These are phyloP conservation scores for Pseudogymnoascus sp. DNA, from an alignment of 2,329 filamentous ascomycete genomes.

Conservation along the genomic window DNA sequence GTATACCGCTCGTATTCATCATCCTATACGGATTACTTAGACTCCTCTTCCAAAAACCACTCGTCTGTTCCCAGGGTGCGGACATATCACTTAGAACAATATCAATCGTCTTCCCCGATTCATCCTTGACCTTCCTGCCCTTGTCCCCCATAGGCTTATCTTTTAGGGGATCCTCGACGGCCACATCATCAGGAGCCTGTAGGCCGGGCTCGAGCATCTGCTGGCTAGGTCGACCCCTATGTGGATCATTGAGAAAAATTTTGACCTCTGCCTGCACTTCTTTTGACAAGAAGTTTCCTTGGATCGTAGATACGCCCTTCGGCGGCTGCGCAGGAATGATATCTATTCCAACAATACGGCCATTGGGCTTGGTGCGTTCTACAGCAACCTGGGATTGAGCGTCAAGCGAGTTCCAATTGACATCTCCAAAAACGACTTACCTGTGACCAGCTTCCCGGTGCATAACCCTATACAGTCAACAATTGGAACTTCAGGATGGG, in stretches of 20 bases:
- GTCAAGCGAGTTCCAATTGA: not conserved
- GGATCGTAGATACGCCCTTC: constrained; percentile 84
- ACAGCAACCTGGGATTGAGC: constrained; percentile 61
- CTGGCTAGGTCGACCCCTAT: constrained; percentile 45
- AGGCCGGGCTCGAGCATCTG: constrained; percentile 13
- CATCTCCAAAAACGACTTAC: constrained; percentile 31
- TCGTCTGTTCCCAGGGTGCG: constrained; percentile 82
- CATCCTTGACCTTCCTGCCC: constrained; percentile 30
- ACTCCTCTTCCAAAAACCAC: constrained; percentile 74
- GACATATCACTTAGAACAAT: constrained; percentile 99
- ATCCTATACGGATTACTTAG: constrained; percentile 99
- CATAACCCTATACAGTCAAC: constrained; percentile 54
- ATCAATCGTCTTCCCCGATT: constrained; percentile 61
- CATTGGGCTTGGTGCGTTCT: constrained; percentile 66
- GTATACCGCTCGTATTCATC: constrained; percentile 95
- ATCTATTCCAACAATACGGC: constrained; percentile 84
- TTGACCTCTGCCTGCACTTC: constrained; percentile 70
- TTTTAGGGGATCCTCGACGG: constrained; percentile 14
- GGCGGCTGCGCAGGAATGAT: constrained; percentile 89
- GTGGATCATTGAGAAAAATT: constrained; percentile 62
- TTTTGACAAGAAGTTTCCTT: constrained; percentile 82
- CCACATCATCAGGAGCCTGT: constrained; percentile 7
- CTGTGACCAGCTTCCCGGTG: constrained; percentile 67
- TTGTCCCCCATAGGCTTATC: constrained; percentile 27
- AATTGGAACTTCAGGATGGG: not conserved